Conservation (phyloP, 1,284 basidiomycete species). For the Rhodotorula sp. region DNA sequence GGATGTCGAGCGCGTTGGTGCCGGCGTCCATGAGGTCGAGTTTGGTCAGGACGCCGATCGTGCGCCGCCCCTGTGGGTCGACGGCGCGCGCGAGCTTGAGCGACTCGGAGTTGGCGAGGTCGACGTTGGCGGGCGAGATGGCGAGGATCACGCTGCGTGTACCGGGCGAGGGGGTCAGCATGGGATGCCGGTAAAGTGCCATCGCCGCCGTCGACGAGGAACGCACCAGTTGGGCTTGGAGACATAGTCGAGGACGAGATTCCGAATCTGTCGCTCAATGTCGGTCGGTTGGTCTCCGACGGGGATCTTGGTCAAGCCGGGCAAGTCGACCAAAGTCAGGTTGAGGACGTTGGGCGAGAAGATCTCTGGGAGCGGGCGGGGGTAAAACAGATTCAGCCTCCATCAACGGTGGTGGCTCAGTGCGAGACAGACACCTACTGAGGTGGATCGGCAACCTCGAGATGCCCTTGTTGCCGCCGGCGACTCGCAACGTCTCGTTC, state of each 20-base stretch:
- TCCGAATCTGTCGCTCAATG: slow-evolving; percentile 94
- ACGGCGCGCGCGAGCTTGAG: slow-evolving; percentile 93
- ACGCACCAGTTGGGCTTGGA: slow-evolving; percentile 90
- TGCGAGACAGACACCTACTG: slow-evolving; percentile 17
- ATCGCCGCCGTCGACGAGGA: background rate
- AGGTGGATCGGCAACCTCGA: slow-evolving; percentile 81
- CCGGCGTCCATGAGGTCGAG: slow-evolving; percentile 98
- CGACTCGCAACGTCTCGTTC: slow-evolving; percentile 94
- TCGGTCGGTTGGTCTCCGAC: slow-evolving; percentile 74
- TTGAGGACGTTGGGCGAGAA: slow-evolving; percentile 94
- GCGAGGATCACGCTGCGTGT: slow-evolving; percentile 81
- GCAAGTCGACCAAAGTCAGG: slow-evolving; percentile 91
- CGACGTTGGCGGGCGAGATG: slow-evolving; percentile 95
- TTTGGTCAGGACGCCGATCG: slow-evolving; percentile 94
- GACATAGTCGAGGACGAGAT: slow-evolving; percentile 89
- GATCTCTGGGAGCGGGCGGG: slow-evolving; percentile 71
- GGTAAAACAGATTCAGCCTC: no score
- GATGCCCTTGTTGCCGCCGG: slow-evolving; percentile 98
- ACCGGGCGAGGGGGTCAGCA: background rate
- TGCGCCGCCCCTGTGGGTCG: slow-evolving; percentile 91
- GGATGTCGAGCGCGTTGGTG: slow-evolving; percentile 92
- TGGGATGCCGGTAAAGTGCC: background rate
- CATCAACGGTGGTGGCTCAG: no score
- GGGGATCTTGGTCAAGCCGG: slow-evolving; percentile 95
- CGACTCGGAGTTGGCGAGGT: slow-evolving; percentile 96